Base-by-base conservation (phyloP, 805 yeast species). In the Candida boleticola region DNA sequence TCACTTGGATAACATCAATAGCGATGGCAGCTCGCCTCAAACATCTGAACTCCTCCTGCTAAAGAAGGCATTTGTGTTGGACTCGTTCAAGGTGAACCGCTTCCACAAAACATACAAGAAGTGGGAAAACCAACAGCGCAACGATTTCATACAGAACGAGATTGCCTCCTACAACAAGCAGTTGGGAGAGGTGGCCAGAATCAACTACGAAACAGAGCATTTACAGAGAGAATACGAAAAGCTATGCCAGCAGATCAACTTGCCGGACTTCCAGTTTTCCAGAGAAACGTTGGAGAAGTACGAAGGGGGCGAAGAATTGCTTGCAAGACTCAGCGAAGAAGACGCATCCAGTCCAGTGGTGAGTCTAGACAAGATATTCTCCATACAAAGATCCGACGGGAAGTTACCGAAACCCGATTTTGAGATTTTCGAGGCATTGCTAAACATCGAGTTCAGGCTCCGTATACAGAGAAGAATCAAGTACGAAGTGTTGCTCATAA, bases 81-180 rank as follows among this genome's bases (percentile, higher is more conserved):
- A 67, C 41, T 67, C 74, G 19, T 65, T 63, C 44, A 40, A 54
- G 19, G 57, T 64, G 32, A 66, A 55, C 45, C 57, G 54, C 43
- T 53, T 61, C 36, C 69, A 65, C 33, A 50, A 53, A 35, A 54
- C 51, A 4, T 61, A 53, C 48, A 60, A 63, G 46, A 55, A 50
- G 17, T 61, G 64, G 64, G 63, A 65, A 35, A 32, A 49, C 23
- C 37, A 41, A 3, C 38, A 45, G 31, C 51, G 29, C 19, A 45
- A 48, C 9, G 41, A 44, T 37, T 60, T 63, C 32, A 43, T 64
- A 3, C 46, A 53, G 10, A 37, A 44, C 13, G 61, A 64, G 18
- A 51, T 61, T 5, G 39, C 37, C 5, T 20, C 41, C 16, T 70
- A 68, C 45, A 70, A 70, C 51, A 50, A 53, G 40, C 54, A 52